Evolutionary conservation across 768 basidiomycete species (phyloP).

Genomic region (Pleurotus sapidus): DNA sequence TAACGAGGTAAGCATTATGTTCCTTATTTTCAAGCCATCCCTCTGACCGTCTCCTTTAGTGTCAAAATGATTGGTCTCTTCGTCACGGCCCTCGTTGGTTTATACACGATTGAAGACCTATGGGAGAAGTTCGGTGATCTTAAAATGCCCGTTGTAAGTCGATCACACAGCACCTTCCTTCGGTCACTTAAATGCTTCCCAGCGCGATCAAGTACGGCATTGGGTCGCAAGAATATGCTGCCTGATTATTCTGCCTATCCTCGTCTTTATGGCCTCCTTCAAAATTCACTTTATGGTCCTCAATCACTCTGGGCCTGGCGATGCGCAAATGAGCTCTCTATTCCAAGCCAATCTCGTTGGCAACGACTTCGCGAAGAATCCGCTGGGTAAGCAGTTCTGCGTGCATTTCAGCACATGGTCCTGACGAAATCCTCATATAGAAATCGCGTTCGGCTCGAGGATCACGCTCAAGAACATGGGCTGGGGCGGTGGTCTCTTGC

Average conservation of each 20-base stretch:
- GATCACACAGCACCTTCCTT: not conserved
- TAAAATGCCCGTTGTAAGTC: constrained; percentile 81
- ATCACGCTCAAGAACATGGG: constrained; percentile 96
- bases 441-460: constrained; percentile 87
- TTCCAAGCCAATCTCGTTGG: constrained; percentile 97
- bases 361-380: constrained; percentile 90
- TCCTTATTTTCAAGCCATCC: not conserved
- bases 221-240: constrained; percentile 86
- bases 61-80: constrained; percentile 97
- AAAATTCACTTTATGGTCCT: constrained; percentile 95
- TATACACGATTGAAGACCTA: constrained; percentile 96
- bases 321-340: constrained; percentile 97
- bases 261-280: constrained; percentile 93
- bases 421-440: constrained; percentile 30
- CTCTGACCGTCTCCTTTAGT: constrained; percentile 34
- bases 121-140: constrained; percentile 99
- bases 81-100: constrained; percentile 89
- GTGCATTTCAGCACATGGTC: constrained; percentile 3
- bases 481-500: constrained; percentile 94
- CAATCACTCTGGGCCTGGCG: constrained; percentile 93
- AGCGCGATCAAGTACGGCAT: constrained; percentile 88
- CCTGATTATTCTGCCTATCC: constrained; percentile 85
- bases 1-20: constrained; percentile 64
- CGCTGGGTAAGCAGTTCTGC: constrained; percentile 57
- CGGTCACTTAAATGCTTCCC: constrained; percentile 8